Percentiles rank a stretch among this genome's conserved stretches.
Evolutionary conservation across 768 basidiomycete species (phyloP).

Genomic region (Russula ochroleuca): DNA sequence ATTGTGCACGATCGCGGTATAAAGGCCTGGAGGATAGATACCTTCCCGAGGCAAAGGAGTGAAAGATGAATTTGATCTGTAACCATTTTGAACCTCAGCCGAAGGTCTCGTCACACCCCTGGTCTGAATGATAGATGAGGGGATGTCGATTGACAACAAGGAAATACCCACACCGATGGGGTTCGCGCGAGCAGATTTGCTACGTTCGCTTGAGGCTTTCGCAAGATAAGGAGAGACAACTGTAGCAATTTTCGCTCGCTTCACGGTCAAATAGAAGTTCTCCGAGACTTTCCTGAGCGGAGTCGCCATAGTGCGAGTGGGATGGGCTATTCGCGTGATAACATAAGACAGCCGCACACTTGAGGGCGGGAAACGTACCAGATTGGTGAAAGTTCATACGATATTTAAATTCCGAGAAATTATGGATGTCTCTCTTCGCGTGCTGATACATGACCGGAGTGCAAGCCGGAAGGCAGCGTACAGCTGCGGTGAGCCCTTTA

Average conservation of each 20-base stretch:
- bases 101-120: not conserved
- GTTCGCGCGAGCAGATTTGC: not conserved
- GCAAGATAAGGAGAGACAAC: not conserved
- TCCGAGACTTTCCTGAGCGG: conserved; percentile 9
- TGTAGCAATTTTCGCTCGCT: not conserved
- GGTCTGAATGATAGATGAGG: not conserved
- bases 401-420: not conserved
- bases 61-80: not conserved
- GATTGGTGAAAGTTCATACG: not conserved
- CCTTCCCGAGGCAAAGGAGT: not conserved
- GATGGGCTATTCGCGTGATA: not conserved
- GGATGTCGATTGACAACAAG: not conserved
- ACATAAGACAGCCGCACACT: not conserved
- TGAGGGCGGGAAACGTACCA: not conserved
- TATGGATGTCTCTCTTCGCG: not conserved
- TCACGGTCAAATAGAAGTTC: not conserved
- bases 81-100: not conserved
- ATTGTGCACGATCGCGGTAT: conserved; percentile 5
- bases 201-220: not conserved
- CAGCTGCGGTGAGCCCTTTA: not conserved
- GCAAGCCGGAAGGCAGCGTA: not conserved
- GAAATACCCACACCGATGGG: not conserved
- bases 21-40: not conserved
- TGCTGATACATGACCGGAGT: not conserved
- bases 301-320: conserved; percentile 5